Base-by-base conservation (phyloP, 1,139 yeast genomes). In the Suhomyces ambrosiae region DNA sequence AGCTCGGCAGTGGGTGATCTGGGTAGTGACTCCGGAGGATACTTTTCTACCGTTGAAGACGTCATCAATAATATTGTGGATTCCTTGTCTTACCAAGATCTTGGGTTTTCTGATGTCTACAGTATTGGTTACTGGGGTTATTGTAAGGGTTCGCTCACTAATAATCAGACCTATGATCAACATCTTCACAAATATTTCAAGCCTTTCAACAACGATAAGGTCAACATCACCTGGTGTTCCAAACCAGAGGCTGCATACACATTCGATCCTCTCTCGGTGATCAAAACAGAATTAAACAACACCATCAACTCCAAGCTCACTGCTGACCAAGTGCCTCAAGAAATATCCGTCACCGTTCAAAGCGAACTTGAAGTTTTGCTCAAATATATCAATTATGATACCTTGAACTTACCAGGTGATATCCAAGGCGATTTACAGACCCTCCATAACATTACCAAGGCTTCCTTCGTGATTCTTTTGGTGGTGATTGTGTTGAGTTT, bases 81-180 rank as follows among this genome's bases (percentile, higher is more conserved):
- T 28, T 42, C 44, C 16, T 43, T 54, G 42, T 40, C 38, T 22
- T 48, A 49, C 21, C 38, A 50, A 5, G 61, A 57, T 27, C 53
- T 79, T 30, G 86, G 87, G 1, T 60, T 84, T 22, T 65, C 85
- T 5, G 79, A 79, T 33, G 76, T 79, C 18, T 84, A 83, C 55
- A 71, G 81, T 11, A 64, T 83, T 27, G 80, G 88, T 32, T 70
- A 74, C 55, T 84, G 89, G 80, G 90, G 89, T 22, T 85, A 82
- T 62, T 86, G 95, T 60, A 66, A 73, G 49, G 92, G 90, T 16
- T 40, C 45, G 3, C 48, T 52, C 19, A 45, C 50, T 14, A 29
- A 21, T 11, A 27, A 38, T 10, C 30, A 36, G 16, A 43, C 48
- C 12, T 39, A 40, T 24, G 42, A 46, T 23, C 23, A 29, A 5